phyloP scores from a whole-genome alignment of 2,329 filamentous ascomycete species.

The Penicillium sp. region DNA sequence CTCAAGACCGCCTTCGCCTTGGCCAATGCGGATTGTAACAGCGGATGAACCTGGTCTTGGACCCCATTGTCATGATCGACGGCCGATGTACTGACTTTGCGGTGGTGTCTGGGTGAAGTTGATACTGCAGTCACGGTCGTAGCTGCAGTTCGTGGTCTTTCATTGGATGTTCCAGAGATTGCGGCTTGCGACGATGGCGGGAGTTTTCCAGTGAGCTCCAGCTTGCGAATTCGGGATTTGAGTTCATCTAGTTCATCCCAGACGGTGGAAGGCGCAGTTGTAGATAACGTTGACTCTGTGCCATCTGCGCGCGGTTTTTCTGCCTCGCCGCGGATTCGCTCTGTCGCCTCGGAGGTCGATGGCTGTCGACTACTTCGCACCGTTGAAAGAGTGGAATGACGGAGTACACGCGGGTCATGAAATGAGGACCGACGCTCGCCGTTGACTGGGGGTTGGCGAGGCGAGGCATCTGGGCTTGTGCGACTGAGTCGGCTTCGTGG shows the following conservation, averaged over 20 bases:
- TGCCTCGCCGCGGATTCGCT: conserved; percentile 36
- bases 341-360: conserved; percentile 40
- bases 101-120: conserved; percentile 77
- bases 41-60: conserved; percentile 68
- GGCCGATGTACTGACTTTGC: conserved; percentile 52
- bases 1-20: conserved; percentile 75
- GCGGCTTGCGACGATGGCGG: conserved; percentile 81
- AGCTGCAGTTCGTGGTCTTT: conserved; percentile 86
- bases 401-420: conserved; percentile 38
- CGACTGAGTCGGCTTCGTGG: conserved; percentile 43
- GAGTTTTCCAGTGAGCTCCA: conserved; percentile 87
- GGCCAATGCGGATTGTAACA: conserved; percentile 77
- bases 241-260: conserved; percentile 98
- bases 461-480: conserved; percentile 40
- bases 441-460: conserved; percentile 33
- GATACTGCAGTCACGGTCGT: conserved; percentile 91
- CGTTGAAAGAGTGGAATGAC: conserved; percentile 39
- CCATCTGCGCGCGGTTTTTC: conserved; percentile 58
- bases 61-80: conserved; percentile 43
- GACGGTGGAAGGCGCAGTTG: conserved; percentile 86
- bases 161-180: conserved; percentile 73
- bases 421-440: conserved; percentile 38
- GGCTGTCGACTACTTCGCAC: conserved; percentile 42
- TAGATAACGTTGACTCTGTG: conserved; percentile 86
- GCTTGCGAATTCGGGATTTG: conserved; percentile 86